phyloP scores from a whole-genome alignment of 148 eudicot species.

The Polygonum aviculare region DNA sequence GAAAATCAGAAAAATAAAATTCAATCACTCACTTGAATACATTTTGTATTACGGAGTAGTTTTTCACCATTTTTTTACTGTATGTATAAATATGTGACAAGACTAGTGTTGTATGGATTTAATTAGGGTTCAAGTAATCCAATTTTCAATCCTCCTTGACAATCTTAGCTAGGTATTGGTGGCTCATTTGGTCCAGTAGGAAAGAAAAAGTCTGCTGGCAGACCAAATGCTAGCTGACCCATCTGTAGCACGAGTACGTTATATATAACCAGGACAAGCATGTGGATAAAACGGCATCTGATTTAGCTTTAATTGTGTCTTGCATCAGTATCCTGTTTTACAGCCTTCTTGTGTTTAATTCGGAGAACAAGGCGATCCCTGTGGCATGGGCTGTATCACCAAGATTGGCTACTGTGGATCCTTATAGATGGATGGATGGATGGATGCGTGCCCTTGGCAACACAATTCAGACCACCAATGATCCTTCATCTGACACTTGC shows the following conservation, averaged over 20 bases:
- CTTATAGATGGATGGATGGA: slow-evolving; percentile 23
- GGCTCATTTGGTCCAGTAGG: slow-evolving; percentile 96
- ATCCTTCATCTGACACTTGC: slow-evolving; percentile 7
- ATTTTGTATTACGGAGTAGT: slow-evolving; percentile 34
- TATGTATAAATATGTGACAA: background rate
- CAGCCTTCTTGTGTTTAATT: slow-evolving; percentile 89
- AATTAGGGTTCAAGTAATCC: background rate
- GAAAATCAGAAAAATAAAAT: no score
- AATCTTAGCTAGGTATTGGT: slow-evolving; percentile 66
- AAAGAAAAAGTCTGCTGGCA: slow-evolving; percentile 74
- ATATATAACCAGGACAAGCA: slow-evolving; percentile 88
- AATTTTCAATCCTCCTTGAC: background rate
- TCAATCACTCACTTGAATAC: slow-evolving; percentile 43
- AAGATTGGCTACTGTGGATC: slow-evolving; percentile 44
- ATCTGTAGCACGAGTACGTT: slow-evolving; percentile 52
- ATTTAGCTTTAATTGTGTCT: slow-evolving; percentile 13
- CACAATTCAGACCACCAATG: slow-evolving; percentile 58
- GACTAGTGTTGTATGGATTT: background rate
- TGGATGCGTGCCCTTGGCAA: slow-evolving; percentile 97
- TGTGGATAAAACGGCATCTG: slow-evolving; percentile 42
- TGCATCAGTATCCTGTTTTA: slow-evolving; percentile 65
- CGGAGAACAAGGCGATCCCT: slow-evolving; percentile 92
- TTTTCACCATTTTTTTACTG: background rate
- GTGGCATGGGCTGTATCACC: slow-evolving; percentile 92
- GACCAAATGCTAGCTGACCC: slow-evolving; percentile 92